These are phyloP conservation scores for Neurospora sp. DNA, from an alignment of 495 filamentous ascomycete species.

Conservation along the genomic window DNA sequence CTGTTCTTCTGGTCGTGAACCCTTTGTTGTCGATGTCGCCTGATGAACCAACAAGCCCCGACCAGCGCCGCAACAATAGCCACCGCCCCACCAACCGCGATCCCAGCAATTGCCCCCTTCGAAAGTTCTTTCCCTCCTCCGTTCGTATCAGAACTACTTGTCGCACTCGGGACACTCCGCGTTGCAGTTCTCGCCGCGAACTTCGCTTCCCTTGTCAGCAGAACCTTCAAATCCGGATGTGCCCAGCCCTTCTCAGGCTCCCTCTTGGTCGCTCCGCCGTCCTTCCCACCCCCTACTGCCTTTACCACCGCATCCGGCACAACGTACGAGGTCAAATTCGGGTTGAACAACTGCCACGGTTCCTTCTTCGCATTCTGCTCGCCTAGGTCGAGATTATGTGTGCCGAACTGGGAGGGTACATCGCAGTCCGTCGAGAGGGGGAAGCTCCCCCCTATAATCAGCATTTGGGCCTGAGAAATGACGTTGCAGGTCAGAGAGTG, in stretches of 20 bases:
- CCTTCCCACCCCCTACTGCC: constrained; percentile 49
- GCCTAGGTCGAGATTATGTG: constrained; percentile 49
- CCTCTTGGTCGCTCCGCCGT: constrained; percentile 57
- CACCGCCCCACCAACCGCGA: constrained; percentile 11
- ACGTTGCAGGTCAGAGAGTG: constrained; percentile 43
- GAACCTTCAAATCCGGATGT: constrained; percentile 19
- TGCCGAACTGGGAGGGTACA: constrained; percentile 48
- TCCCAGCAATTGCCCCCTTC: constrained; percentile 21
- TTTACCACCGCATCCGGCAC: constrained; percentile 51
- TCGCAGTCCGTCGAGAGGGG: constrained; percentile 55
- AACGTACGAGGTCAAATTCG: constrained; percentile 39
- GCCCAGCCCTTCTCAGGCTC: constrained; percentile 38
- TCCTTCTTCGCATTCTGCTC: constrained; percentile 23
- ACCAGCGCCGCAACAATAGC: constrained; percentile 3
- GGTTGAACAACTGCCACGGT: constrained; percentile 15
- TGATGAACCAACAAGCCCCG: constrained; percentile 4
- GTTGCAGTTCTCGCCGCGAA: constrained; percentile 15
- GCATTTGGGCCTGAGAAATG: constrained; percentile 45
- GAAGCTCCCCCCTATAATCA: constrained; percentile 63
- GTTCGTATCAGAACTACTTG: background rate
- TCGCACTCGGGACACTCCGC: constrained; percentile 8
- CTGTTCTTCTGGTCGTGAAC: background rate
- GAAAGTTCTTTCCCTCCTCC: constrained; percentile 5
- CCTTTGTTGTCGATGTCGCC: constrained; percentile 1
- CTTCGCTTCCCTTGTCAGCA: constrained; percentile 20